Evolutionary conservation across 192 early-diverging fungal genomes (phyloP).

Genomic region (Coemansia sp.): DNA sequence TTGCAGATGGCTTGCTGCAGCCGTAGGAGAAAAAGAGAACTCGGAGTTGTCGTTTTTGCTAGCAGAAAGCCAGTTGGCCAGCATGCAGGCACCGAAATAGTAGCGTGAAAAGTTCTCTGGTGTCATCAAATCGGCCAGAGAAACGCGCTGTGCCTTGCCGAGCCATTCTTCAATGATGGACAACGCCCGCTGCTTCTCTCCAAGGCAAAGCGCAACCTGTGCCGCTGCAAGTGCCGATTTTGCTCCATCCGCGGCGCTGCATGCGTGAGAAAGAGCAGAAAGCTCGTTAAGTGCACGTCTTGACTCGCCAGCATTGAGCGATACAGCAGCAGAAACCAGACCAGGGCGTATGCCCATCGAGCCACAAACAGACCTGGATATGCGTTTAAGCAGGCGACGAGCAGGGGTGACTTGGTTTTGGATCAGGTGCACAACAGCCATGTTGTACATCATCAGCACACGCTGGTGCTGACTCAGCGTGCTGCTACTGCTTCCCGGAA

Average conservation of each 20-base stretch:
- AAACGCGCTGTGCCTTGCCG: constrained; percentile 22
- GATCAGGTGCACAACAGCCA: constrained; percentile 30
- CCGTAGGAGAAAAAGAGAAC: background rate
- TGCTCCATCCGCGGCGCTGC: constrained; percentile 13
- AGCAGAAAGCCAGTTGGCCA: constrained; percentile 20
- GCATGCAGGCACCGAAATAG: constrained; percentile 41
- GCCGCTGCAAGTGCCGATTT: constrained; percentile 27
- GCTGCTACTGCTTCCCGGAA: constrained; percentile 17
- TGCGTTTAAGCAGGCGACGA: constrained; percentile 22
- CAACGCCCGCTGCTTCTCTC: constrained; percentile 17
- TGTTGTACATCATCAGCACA: constrained; percentile 44
- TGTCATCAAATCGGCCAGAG: constrained; percentile 4
- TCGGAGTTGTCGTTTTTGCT: background rate
- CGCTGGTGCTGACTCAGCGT: constrained; percentile 31
- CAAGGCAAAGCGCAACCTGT: constrained; percentile 34
- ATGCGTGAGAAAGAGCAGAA: constrained; percentile 14
- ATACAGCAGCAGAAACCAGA: constrained; percentile 26
- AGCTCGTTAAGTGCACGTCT: constrained; percentile 36
- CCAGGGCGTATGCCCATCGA: constrained; percentile 17
- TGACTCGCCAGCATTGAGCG: constrained; percentile 16
- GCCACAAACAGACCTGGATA: constrained; percentile 17
- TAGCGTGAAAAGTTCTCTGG: constrained; percentile 28
- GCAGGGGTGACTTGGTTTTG: constrained; percentile 32
- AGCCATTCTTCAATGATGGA: constrained; percentile 28
- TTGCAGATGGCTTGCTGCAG: constrained; percentile 25